These are phyloP conservation scores for Termitomyces sp. DNA, from an alignment of 768 basidiomycete genomes.

Conservation along the genomic window DNA sequence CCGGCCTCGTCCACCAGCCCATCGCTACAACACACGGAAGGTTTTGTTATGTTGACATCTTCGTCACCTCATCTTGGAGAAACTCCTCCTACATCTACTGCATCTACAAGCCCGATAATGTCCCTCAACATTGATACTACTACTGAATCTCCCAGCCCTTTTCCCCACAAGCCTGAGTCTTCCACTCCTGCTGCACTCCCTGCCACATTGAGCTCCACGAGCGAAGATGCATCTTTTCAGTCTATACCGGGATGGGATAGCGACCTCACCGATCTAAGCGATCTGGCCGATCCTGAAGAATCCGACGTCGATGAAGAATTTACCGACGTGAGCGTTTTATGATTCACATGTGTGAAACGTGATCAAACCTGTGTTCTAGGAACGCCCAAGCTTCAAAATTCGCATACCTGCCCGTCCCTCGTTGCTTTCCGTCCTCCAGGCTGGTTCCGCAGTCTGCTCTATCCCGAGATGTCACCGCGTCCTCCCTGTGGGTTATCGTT, in stretches of 20 bases:
- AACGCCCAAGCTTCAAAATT: constrained; percentile 24
- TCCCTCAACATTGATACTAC: not conserved
- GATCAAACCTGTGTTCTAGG: not conserved
- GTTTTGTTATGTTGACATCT: not conserved
- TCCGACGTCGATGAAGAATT: constrained; percentile 13
- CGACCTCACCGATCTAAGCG: constrained; percentile 26
- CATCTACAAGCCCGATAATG: not conserved
- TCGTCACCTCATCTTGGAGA: not conserved
- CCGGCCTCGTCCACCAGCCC: not conserved
- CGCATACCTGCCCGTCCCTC: constrained; percentile 24
- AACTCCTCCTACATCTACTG: not conserved
- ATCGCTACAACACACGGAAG: not conserved
- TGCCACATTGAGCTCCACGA: not conserved
- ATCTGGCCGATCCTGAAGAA: constrained; percentile 17
- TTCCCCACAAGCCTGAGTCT: not conserved
- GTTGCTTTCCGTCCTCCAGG: not conserved
- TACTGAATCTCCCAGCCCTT: not conserved
- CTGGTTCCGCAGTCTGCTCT: constrained; percentile 18
- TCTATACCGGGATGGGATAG: constrained; percentile 25
- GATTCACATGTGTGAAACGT: not conserved
- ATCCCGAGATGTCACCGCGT: constrained; percentile 26
- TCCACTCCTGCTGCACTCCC: not conserved
- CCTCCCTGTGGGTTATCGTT: constrained; percentile 25
- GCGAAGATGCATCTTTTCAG: not conserved
- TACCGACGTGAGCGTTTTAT: not conserved